phyloP scores from a whole-genome alignment of 768 basidiomycete genomes.

The Rhodosporidiobolus odoratus region DNA sequence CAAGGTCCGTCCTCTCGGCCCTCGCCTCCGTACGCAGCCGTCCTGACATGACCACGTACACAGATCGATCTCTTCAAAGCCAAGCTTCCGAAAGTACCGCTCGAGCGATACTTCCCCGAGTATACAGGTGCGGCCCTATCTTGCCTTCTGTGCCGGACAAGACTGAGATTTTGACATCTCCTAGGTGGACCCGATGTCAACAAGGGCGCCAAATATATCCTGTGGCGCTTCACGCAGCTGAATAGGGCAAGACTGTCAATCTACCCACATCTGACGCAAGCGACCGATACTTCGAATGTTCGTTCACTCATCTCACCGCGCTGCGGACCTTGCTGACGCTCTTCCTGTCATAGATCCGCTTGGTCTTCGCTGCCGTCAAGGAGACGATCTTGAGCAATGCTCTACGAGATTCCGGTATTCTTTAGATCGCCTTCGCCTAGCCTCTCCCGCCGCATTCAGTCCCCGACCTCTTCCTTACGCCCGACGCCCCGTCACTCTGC shows the following conservation, averaged over 20 bases:
- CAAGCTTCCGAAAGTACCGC: constrained; percentile 60
- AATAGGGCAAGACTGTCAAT: constrained; percentile 57
- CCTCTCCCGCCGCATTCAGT: too few species aligned
- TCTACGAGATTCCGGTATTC: constrained; percentile 75
- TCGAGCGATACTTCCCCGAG: constrained; percentile 52
- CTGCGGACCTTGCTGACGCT: background rate
- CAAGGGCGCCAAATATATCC: constrained; percentile 56
- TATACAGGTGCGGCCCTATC: constrained; percentile 35
- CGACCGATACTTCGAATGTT: constrained; percentile 81
- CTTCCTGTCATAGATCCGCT: constrained; percentile 47
- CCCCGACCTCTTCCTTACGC: too few species aligned
- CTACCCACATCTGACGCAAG: constrained; percentile 69
- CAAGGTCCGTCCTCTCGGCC: constrained; percentile 56
- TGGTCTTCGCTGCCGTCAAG: constrained; percentile 82
- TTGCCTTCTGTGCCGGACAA: too few species aligned
- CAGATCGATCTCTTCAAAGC: constrained; percentile 67
- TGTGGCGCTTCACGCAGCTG: constrained; percentile 92
- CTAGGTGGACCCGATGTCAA: constrained; percentile 50
- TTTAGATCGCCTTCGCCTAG: constrained; percentile 50
- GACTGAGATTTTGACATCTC: background rate
- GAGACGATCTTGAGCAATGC: constrained; percentile 91
- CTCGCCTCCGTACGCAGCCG: background rate
- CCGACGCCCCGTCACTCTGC: too few species aligned
- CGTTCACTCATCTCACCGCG: constrained; percentile 37
- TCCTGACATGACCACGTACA: constrained; percentile 54